Conservation (phyloP, 2,329 filamentous ascomycete species). For the Aspergillus brunneoviolaceus region DNA sequence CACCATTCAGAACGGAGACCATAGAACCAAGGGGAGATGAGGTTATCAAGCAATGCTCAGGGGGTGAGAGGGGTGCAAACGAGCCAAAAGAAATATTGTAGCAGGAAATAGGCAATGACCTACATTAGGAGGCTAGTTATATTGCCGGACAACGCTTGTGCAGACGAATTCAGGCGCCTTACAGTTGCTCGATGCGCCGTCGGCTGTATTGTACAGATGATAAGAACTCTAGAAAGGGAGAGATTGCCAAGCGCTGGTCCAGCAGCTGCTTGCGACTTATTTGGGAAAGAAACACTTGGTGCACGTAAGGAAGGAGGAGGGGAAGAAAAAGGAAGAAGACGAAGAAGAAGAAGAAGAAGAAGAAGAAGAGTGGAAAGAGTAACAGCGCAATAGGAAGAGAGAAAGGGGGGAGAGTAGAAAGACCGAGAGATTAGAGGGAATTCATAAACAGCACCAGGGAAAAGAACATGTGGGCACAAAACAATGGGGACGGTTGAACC, state of each 20-base stretch:
- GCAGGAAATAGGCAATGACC: not conserved
- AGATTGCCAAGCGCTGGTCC: constrained; percentile 16
- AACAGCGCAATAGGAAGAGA: constrained; percentile 5
- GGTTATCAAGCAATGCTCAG: constrained; percentile 15
- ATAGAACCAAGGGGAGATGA: constrained; percentile 12
- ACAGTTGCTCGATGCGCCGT: not conserved
- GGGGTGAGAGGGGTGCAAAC: constrained; percentile 3
- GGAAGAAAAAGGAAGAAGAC: not conserved
- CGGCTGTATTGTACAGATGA: constrained; percentile 1
- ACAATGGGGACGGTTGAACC: constrained; percentile 7
- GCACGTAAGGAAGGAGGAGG: not conserved
- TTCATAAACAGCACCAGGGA: constrained; percentile 2
- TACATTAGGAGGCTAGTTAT: not conserved
- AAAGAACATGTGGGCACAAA: constrained; percentile 10
- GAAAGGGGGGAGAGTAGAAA: not conserved
- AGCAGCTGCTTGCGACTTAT: constrained; percentile 16
- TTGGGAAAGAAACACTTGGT: not conserved
- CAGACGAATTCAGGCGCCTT: constrained; percentile 3
- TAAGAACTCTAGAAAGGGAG: constrained; percentile 11
- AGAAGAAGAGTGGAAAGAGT: constrained; percentile 9
- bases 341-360: constrained; percentile 9
- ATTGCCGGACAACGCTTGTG: not conserved
- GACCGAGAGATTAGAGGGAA: constrained; percentile 2
- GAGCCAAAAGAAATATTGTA: not conserved
- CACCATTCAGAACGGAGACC: constrained; percentile 20